Evolutionary conservation across 148 eudicot genomes (phyloP), one percentile per base, ranked within the genome.

Genomic region (Bassia scoparia): DNA sequence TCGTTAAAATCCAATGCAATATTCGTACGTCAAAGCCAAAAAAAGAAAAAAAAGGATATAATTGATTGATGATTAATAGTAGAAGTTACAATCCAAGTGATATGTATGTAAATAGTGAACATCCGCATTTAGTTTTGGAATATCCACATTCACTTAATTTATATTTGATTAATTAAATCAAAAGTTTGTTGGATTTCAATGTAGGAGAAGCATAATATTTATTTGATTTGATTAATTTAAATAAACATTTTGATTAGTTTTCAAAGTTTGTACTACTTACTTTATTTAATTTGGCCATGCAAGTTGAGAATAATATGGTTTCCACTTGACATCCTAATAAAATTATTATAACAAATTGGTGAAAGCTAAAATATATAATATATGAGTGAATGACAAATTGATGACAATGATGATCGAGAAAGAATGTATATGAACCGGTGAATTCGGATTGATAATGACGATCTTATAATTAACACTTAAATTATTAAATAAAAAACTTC

Each of bases 101-200:
- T 26, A 31, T 66, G 69, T 66, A 18, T 66, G 69, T 66, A 44
- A 66, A 66, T 66, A 66, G 7, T 24, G 20, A 65, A n/a, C 20
- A 21, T 16, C n/a, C 69, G 69, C 53, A n/a, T 66, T 16, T 66
- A 27, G 69, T 41, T 66, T 43, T 43, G 53, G 14, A 37, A n/a
- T 65, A 37, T n/a, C 49, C 29, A 38, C 21, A 64, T 38, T 63
- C 27, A 37, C 26, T 26, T 66, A 0, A 66, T 43, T 66, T 26
- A 66, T 66, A n/a, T n/a, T n/a, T n/a, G n/a, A n/a, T n/a, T 66
- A 13, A 44, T 43, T 66, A 7, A 43, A 43, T n/a, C 3, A 5
- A 35, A 38, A 64, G 10, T 27, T 11, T 44, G 69, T 14, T 38
- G 7, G 7, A 35, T 33, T 21, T 63, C 29, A 63, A 37, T 7